Base-by-base conservation (phyloP, 148 eudicot genomes). In the Limonium bicolor region DNA sequence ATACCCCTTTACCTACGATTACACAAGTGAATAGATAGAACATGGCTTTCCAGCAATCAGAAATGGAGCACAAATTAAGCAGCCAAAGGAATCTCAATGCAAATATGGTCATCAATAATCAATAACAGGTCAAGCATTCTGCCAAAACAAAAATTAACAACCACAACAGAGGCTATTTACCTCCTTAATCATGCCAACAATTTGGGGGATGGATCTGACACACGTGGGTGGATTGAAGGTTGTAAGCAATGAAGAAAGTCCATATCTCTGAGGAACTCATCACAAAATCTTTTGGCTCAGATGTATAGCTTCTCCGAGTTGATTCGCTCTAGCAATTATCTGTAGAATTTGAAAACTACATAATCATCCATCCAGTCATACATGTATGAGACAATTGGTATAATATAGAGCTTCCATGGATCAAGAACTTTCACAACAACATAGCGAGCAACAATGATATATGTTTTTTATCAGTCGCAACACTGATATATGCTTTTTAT, bases 311-410 rank as follows among this genome's bases (percentile, higher is more conserved):
- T 80, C 95, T 14, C 79, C 94, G 63, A 88, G 53, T 45, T 84
- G 72, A 52, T 75, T 84, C 44, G 97, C 97, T 72, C 97, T 74
- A 38, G 93, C 77, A 70, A 90, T 90, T 65, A 90, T 90, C 97
- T 90, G 77, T 84, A 83, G 60, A 71, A 74, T 72, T 63, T 48
- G 66, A 75, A 90, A 84, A 74, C 64, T 60, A 76, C 69, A 65
- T 54, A 70, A 78, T 88, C 83, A 88, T 86, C 65, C 56, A 66
- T 73, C 79, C 71, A 72, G 79, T 71, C 76, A 71, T 60, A 42
- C 54, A 81, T 70, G 32, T 61, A 48, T 66, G 61, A 72, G 61
- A 72, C 41, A 66, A 67, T 68, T 67, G 76, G 68, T 58, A 53
- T 48, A 36, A 43, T 31, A 40, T 46, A 24, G 14, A 29, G 30